Evolutionary conservation across 225 moss, liverwort and hornwort genomes (phyloP).

Genomic region (Ulota crispa): DNA sequence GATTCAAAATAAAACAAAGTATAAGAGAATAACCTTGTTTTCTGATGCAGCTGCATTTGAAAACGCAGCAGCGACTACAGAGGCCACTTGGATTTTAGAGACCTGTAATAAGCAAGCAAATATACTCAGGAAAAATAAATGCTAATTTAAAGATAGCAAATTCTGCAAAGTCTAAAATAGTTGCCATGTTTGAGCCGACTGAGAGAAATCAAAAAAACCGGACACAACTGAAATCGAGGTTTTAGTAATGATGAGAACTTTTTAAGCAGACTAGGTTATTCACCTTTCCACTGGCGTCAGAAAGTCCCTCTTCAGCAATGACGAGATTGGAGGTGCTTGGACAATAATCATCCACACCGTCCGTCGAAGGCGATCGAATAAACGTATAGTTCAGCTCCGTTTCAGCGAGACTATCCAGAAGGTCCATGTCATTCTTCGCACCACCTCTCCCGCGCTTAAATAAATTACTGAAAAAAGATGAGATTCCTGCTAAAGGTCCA

Average conservation of each 20-base stretch:
- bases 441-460: constrained; percentile 43
- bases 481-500: constrained; percentile 74
- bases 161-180: not conserved
- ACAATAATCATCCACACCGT: constrained; percentile 85
- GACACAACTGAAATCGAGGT: not conserved
- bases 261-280: not conserved
- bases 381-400: constrained; percentile 76
- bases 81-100: constrained; percentile 86
- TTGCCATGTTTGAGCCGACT: not conserved
- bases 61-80: constrained; percentile 76
- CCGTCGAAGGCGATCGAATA: constrained; percentile 69
- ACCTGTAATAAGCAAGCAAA: constrained; percentile 58
- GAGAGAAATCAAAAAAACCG: not conserved
- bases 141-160: not conserved
- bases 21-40: constrained; percentile 58
- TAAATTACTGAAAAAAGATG: constrained; percentile 66
- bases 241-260: not conserved
- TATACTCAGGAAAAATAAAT: constrained; percentile 8
- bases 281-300: constrained; percentile 78
- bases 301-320: constrained; percentile 70
- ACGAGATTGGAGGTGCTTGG: constrained; percentile 79
- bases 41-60: constrained; percentile 65
- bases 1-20: not conserved
- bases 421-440: constrained; percentile 53
- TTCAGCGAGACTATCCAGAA: constrained; percentile 72